Base-by-base conservation (phyloP, 306 rosid species). In the Citrullus amarus region DNA sequence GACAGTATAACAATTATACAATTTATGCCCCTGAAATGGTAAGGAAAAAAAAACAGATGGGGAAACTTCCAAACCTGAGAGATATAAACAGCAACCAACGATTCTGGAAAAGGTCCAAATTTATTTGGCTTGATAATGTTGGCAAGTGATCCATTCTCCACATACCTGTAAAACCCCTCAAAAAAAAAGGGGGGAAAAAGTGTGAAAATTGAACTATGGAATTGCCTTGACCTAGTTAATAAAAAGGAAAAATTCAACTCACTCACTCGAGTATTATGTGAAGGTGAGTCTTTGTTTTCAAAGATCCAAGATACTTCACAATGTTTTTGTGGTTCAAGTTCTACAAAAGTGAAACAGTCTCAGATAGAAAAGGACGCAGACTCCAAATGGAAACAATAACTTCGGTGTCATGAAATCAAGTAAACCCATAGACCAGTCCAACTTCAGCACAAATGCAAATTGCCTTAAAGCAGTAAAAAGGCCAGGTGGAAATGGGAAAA, bases 41-140 rank as follows among this genome's bases (percentile, higher is more conserved):
- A 44, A 44, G 30, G 17, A 15, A 16, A 13, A 38, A 79, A 51
- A 41, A 12, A 18, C 46, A 11, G 9, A 62, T 22, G 8, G 76
- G 56, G 56, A 67, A 46, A 66, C 8, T 50, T 53, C 18, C 39
- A 67, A 83, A 95, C 99, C 99, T 95, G 99, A 83, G 97, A 89
- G 79, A 95, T 95, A 86, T 91, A 95, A 79, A 92, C 90, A 41
- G 97, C 97, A 88, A 95, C 99, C 88, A 95, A 76, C 60, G 99
- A 95, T 83, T 95, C 99, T 18, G 99, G 99, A 84, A 95, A 95
- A 48, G 99, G 99, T 55, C 99, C 99, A 88, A 95, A 95, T 80
- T 95, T 95, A 80, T 95, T 95, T 82, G 99, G 99, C 93, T 95
- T 95, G 79, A 95, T 95, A 81, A 92, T 95, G 86, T 95, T 95